Evolutionary conservation across 2,329 filamentous ascomycete species (phyloP), one percentile per base, ranked within the genome.

Genomic region (Chrysosporium queenslandicum): DNA sequence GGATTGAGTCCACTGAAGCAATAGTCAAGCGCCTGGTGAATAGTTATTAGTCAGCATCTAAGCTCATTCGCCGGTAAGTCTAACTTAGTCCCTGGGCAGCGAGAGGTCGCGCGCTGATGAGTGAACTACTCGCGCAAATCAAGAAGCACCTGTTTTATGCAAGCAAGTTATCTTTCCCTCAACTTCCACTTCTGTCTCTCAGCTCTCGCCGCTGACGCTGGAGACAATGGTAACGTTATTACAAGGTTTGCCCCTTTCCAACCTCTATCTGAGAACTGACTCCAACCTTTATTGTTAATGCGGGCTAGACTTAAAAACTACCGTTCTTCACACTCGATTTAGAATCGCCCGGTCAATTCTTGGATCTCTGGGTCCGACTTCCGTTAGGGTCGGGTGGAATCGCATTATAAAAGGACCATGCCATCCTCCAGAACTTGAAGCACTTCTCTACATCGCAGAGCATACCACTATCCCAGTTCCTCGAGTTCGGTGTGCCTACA

Each of bases 401-500:
- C 34, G 41, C 46, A 52, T 56, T 42, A 56, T 56, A 16, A 56
- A 56, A 41, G 54, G 54, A n/a, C 54, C 54, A 14, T 56, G 54
- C 40, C n/a, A 56, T 5, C 51, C 27, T 23, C 34, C 54, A 37
- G 54, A 56, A 54, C 54, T 56, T 54, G 55, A 56, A 56, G 55
- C 55, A 27, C 53, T 56, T 25, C 52, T 53, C 32, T 56, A 56
- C 46, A 34, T 56, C 34, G 12, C 45, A 43, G 45, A 56, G 25
- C 48, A 56, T 40, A 56, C 53, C 14, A 53, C 55, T 14, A 56
- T 55, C 30, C 55, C 55, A 18, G 53, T 56, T 50, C 55, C 55
- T 52, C 42, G 52, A 52, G 54, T 56, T 20, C 47, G 23, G 30
- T 52, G 37, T 42, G 50, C 52, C 1, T 56, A 54, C 46, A 52